Percentiles rank a stretch among this genome's conserved stretches.
Conservation (phyloP, 306 rosid genomes). For the Cercis canadensis region DNA sequence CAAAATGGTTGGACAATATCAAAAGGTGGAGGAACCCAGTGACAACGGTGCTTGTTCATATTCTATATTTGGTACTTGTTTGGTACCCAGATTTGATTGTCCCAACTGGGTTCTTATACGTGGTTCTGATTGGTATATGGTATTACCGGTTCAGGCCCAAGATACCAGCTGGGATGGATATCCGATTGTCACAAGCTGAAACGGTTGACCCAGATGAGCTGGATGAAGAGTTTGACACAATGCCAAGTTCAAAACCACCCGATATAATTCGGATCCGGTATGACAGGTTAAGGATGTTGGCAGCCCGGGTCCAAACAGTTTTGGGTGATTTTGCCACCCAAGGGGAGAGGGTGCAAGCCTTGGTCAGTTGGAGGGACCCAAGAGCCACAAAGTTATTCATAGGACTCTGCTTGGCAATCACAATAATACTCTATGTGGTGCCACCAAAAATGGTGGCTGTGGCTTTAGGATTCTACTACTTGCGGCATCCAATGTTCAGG, state of each 20-base stretch:
- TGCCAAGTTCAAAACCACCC: conserved; percentile 81
- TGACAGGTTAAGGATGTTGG: conserved; percentile 81
- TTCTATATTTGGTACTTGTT: conserved; percentile 83
- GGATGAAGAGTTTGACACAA: conserved; percentile 88
- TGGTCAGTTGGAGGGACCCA: conserved; percentile 94
- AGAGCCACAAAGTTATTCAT: conserved; percentile 76
- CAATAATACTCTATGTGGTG: conserved; percentile 46
- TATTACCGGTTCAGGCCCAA: conserved; percentile 84
- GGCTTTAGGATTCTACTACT: conserved; percentile 75
- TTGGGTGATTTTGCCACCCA: conserved; percentile 96
- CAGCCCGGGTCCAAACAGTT: conserved; percentile 85
- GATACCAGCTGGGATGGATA: conserved; percentile 94
- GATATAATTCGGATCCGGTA: conserved; percentile 74
- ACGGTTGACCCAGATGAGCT: conserved; percentile 82
- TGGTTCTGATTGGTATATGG: conserved; percentile 89
- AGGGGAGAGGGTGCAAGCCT: conserved; percentile 88
- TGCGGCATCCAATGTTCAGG: conserved; percentile 60
- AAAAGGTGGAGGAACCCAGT: conserved; percentile 82
- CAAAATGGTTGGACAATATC: conserved; percentile 85
- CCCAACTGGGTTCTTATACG: conserved; percentile 85
- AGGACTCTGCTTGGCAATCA: conserved; percentile 43
- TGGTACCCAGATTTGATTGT: conserved; percentile 95
- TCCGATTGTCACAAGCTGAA: conserved; percentile 73
- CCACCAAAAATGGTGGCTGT: conserved; percentile 79
- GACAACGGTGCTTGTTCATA: conserved; percentile 79